These are phyloP conservation scores for Termitomyces sp. DNA, from an alignment of 768 basidiomycete genomes.

Conservation along the genomic window DNA sequence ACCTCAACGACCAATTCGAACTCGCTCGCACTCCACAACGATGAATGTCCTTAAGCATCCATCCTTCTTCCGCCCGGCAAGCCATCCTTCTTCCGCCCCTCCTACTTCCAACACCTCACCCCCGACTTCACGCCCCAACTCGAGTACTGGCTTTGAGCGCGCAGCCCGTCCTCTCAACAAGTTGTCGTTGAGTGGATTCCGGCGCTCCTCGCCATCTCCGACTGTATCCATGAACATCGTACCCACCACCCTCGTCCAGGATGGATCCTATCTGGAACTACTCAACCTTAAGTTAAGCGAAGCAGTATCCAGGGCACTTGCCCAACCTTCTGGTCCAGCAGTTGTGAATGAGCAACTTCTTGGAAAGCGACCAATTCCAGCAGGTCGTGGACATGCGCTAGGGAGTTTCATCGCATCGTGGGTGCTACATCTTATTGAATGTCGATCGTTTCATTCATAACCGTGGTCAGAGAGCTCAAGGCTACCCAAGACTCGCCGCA, in stretches of 20 bases:
- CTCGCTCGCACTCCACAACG: conserved; percentile 23
- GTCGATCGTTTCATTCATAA: conserved; percentile 7
- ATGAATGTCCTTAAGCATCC: conserved; percentile 68
- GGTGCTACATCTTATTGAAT: conserved; percentile 23
- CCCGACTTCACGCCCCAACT: conserved; percentile 30
- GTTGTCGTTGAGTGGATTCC: conserved; percentile 53
- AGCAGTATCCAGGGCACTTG: conserved; percentile 71
- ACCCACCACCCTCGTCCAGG: conserved; percentile 53
- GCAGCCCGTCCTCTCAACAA: conserved; percentile 48
- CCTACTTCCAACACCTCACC: conserved; percentile 23
- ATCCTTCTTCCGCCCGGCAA: conserved; percentile 58
- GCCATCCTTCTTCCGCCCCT: conserved; percentile 58
- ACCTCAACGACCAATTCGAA: conserved; percentile 3
- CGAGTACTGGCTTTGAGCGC: conserved; percentile 34
- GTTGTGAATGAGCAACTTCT: conserved; percentile 45
- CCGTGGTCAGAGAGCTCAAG: conserved; percentile 54
- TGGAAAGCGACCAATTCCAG: conserved; percentile 69
- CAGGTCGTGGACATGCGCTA: conserved; percentile 61
- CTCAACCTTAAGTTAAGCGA: conserved; percentile 76
- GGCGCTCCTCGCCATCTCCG: conserved; percentile 47
- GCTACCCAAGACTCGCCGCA: conserved; percentile 58
- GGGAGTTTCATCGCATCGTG: conserved; percentile 69
- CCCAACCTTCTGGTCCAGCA: conserved; percentile 54
- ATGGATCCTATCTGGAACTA: conserved; percentile 75
- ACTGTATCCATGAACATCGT: conserved; percentile 24